A percentile compares a stretch with the other conserved stretches of the same genome.
These are phyloP conservation scores for Rhizopus delemar DNA, from an alignment of 371 early-diverging fungal species.

Conservation along the genomic window DNA sequence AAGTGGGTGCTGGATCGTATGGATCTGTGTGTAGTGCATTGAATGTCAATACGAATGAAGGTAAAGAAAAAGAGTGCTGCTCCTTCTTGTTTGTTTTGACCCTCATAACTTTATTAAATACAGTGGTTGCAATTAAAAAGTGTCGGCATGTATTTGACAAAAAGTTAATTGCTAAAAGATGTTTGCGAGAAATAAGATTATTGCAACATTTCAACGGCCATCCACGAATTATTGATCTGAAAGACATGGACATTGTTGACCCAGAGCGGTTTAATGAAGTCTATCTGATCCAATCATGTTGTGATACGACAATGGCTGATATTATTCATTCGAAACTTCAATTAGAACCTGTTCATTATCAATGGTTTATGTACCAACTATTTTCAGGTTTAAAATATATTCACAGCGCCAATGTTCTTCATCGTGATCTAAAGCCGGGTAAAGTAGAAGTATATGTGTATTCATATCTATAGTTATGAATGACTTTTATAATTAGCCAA, in stretches of 20 bases:
- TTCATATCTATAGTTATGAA: not conserved
- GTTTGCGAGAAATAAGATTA: conserved; percentile 75
- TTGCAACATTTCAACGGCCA: conserved; percentile 78
- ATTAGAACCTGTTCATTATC: conserved; percentile 86
- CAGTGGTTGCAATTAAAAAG: conserved; percentile 79
- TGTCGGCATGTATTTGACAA: conserved; percentile 71
- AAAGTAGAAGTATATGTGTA: conserved; percentile 6
- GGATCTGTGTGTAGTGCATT: conserved; percentile 80
- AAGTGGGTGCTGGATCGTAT: conserved; percentile 91
- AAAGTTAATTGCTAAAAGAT: conserved; percentile 71
- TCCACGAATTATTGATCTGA: conserved; percentile 73
- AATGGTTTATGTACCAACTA: conserved; percentile 91
- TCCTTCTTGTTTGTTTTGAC: not conserved
- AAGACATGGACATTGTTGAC: conserved; percentile 72
- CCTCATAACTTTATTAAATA: not conserved
- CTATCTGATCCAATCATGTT: conserved; percentile 66
- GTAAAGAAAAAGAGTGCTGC: conserved; percentile 11
- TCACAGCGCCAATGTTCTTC: conserved; percentile 87
- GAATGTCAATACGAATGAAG: conserved; percentile 34
- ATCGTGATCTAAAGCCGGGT: conserved; percentile 88
- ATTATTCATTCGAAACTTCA: conserved; percentile 84
- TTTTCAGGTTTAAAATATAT: conserved; percentile 88
- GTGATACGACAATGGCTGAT: conserved; percentile 92
- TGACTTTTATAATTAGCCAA: conserved; percentile 55
- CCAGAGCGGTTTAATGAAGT: conserved; percentile 71